These are phyloP conservation scores for Fusarium sacchari DNA, from an alignment of 2,329 filamentous ascomycete species.

Conservation along the genomic window DNA sequence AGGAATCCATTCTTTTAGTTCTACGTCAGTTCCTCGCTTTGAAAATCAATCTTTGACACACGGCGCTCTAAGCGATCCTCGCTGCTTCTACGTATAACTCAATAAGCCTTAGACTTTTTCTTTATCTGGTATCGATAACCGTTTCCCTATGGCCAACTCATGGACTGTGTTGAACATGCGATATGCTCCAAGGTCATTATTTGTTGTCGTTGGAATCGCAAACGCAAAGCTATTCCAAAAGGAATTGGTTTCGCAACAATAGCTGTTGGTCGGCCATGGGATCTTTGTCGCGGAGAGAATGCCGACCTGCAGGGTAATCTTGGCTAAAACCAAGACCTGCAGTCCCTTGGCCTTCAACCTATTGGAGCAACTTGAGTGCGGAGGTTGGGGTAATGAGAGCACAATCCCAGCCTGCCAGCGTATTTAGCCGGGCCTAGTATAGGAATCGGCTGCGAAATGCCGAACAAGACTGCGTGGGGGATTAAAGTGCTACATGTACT, in stretches of 20 bases:
- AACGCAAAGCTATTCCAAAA: background rate
- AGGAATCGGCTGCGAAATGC: background rate
- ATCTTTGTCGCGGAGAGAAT: background rate
- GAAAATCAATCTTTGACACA: no score
- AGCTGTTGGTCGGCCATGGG: background rate
- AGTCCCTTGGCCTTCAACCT: background rate
- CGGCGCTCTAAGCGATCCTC: no score
- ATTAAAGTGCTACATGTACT: background rate
- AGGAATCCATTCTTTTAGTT: background rate
- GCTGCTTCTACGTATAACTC: rapidly evolving
- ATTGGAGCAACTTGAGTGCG: background rate
- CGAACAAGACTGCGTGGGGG: background rate
- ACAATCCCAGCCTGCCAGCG: no score
- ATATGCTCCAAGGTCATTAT: background rate
- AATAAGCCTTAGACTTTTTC: rapidly evolving
- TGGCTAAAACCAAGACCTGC: background rate
- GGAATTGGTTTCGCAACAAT: background rate
- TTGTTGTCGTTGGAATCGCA: rapidly evolving
- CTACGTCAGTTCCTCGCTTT: background rate
- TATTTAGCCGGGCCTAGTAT: background rate
- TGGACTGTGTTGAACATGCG: background rate
- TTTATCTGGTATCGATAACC: rapidly evolving
- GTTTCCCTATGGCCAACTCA: background rate
- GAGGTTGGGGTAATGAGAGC: background rate
- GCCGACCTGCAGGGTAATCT: background rate